These are phyloP conservation scores for Neocucurbitaria cava DNA, from an alignment of 2,329 filamentous ascomycete genomes.

Conservation along the genomic window DNA sequence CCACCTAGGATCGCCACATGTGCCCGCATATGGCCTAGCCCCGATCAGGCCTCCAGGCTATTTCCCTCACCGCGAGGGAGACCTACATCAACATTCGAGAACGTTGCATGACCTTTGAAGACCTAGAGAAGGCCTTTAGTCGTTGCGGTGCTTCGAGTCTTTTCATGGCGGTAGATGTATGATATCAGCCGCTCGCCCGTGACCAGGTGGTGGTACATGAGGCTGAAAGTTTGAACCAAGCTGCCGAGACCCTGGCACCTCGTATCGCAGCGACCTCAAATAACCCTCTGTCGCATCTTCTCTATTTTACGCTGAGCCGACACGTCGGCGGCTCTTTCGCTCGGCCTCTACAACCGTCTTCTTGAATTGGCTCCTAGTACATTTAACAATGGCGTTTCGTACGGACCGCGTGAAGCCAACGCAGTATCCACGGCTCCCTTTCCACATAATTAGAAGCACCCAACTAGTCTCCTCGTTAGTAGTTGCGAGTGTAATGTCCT, in stretches of 20 bases:
- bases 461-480: constrained; percentile 56
- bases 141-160: neutral
- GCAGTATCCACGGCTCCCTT: constrained; percentile 52
- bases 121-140: neutral
- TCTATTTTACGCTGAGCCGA: neutral
- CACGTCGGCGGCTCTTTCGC: neutral
- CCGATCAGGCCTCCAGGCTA: neutral
- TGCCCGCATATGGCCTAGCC: no score
- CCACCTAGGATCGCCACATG: neutral
- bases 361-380: neutral
- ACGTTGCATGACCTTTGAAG: neutral
- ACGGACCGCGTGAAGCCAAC: constrained; percentile 47
- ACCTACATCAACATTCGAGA: neutral
- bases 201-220: neutral
- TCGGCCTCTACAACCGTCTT: neutral
- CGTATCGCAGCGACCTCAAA: neutral
- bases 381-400: constrained; percentile 28
- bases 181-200: neutral
- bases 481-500: constrained; percentile 61
- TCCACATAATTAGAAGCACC: constrained; percentile 51
- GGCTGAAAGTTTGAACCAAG: neutral
- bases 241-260: neutral
- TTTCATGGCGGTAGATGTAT: neutral
- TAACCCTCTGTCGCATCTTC: neutral
- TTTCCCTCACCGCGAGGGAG: neutral